Percentiles rank a stretch among this genome's conserved stretches.
Evolutionary conservation across 345 rosid species (phyloP).

Genomic region (Raphanus raphanistrum): DNA sequence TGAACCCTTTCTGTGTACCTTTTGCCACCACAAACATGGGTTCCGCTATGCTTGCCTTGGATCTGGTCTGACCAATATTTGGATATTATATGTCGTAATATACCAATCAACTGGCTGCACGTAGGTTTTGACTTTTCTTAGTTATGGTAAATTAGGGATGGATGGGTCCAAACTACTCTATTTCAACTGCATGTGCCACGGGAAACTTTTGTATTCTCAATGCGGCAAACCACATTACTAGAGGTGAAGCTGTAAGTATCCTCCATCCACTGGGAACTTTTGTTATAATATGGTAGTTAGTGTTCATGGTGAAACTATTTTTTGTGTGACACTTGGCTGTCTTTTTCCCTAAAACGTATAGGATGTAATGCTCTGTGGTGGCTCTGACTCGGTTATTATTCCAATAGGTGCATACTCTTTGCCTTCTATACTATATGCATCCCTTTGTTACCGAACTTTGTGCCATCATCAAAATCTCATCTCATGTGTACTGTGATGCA

Average conservation of each 20-base stretch:
- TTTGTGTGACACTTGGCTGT: not conserved
- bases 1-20: constrained; percentile 95
- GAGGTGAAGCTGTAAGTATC: constrained; percentile 94
- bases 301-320: constrained; percentile 5
- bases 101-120: not conserved
- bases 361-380: constrained; percentile 97
- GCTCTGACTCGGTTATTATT: constrained; percentile 83
- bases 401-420: constrained; percentile 67
- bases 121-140: constrained; percentile 8
- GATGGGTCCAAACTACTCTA: constrained; percentile 99
- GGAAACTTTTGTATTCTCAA: constrained; percentile 88
- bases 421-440: constrained; percentile 10
- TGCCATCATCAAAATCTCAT: not conserved
- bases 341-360: constrained; percentile 35
- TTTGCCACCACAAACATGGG: constrained; percentile 99
- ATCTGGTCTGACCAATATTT: constrained; percentile 63
- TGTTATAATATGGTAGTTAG: not conserved
- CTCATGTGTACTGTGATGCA: constrained; percentile 39
- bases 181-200: constrained; percentile 96
- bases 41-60: constrained; percentile 98
- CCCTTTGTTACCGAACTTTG: constrained; percentile 1
- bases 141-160: constrained; percentile 63
- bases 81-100: not conserved
- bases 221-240: constrained; percentile 89
- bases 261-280: constrained; percentile 7